A percentile compares a stretch with the other conserved stretches of the same genome.
Conservation (phyloP, 2,329 filamentous ascomycete species). For the Alternaria sp. region DNA sequence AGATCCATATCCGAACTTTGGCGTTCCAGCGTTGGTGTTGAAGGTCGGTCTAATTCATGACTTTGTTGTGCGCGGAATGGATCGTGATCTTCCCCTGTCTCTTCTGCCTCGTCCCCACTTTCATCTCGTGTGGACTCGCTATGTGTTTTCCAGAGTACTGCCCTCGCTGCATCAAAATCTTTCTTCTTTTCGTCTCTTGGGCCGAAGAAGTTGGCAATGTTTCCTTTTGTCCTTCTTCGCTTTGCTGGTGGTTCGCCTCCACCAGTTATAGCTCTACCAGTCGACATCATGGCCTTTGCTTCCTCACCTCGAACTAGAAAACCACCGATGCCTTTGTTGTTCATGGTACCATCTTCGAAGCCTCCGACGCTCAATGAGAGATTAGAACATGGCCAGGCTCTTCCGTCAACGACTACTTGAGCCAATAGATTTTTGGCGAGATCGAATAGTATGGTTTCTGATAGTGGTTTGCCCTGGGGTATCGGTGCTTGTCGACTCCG, state of each 20-base stretch:
- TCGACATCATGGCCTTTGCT: slow-evolving; percentile 58
- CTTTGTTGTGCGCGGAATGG: slow-evolving; percentile 17
- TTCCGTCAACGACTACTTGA: slow-evolving; percentile 80
- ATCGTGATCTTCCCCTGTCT: slow-evolving; percentile 24
- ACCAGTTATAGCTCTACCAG: slow-evolving; percentile 14
- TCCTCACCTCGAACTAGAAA: slow-evolving; percentile 79
- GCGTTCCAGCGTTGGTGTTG: slow-evolving; percentile 20
- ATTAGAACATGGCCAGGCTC: slow-evolving; percentile 91
- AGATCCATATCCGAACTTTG: slow-evolving; percentile 19
- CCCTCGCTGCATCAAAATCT: slow-evolving; percentile 46
- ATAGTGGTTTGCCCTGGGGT: slow-evolving; percentile 75
- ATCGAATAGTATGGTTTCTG: slow-evolving; percentile 76
- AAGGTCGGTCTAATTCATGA: slow-evolving; percentile 23
- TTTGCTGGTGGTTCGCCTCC: slow-evolving; percentile 41
- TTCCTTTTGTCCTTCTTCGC: slow-evolving; percentile 44
- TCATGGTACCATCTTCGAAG: slow-evolving; percentile 85
- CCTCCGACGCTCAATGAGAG: slow-evolving; percentile 88
- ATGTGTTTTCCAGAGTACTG: slow-evolving; percentile 38
- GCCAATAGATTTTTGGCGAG: slow-evolving; percentile 78
- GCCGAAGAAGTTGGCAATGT: slow-evolving; percentile 51
- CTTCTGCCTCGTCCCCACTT: slow-evolving; percentile 29
- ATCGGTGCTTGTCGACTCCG: slow-evolving; percentile 81
- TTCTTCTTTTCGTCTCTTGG: slow-evolving; percentile 41
- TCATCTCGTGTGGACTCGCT: slow-evolving; percentile 40
- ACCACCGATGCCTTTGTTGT: slow-evolving; percentile 84